Percentiles rank a stretch among this genome's conserved stretches.
Conservation (phyloP, 139 green algal genomes). For the Edaphochlamys debaryana region DNA sequence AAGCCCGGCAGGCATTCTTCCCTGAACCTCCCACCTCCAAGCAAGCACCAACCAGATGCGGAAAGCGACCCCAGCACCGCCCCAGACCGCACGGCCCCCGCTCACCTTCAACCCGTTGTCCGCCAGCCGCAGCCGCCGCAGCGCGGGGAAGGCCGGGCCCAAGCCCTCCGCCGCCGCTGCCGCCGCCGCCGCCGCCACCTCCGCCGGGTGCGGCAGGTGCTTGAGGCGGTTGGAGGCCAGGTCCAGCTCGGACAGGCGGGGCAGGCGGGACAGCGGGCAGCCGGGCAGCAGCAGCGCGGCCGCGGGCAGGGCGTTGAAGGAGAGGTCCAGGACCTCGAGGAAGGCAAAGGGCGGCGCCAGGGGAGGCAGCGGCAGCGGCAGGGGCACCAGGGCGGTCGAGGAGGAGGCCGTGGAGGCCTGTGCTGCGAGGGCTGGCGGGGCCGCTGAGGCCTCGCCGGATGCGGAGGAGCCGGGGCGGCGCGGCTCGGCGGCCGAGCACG, state of each 20-base stretch:
- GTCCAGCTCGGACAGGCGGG: slow-evolving; percentile 45
- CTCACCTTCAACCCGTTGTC: slow-evolving; percentile 45
- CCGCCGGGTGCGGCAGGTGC: slow-evolving; percentile 19
- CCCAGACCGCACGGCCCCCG: too few relatives aligned
- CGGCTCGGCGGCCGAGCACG: too few relatives aligned
- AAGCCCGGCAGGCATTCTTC: too few relatives aligned
- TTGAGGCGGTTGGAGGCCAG: slow-evolving; percentile 42
- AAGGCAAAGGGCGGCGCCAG: slow-evolving; percentile 5
- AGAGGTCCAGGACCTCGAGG: slow-evolving; percentile 49
- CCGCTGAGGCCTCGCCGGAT: too few relatives aligned
- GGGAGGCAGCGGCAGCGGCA: not conserved
- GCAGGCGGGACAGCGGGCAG: slow-evolving; percentile 25
- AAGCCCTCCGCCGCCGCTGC: slow-evolving; percentile 2
- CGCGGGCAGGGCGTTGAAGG: slow-evolving; percentile 50
- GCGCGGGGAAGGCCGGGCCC: slow-evolving; percentile 18
- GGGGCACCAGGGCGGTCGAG: not conserved
- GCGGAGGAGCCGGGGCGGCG: too few relatives aligned
- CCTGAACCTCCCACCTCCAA: too few relatives aligned
- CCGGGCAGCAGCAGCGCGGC: slow-evolving; percentile 14
- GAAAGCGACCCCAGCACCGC: too few relatives aligned
- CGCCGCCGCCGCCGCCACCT: not conserved
- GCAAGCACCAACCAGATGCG: too few relatives aligned
- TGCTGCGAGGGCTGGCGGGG: not conserved
- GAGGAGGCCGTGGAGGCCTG: not conserved
- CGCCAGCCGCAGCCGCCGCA: slow-evolving; percentile 36